phyloP scores from a whole-genome alignment of 2,329 filamentous ascomycete species.

The Akanthomyces uredinophilus region DNA sequence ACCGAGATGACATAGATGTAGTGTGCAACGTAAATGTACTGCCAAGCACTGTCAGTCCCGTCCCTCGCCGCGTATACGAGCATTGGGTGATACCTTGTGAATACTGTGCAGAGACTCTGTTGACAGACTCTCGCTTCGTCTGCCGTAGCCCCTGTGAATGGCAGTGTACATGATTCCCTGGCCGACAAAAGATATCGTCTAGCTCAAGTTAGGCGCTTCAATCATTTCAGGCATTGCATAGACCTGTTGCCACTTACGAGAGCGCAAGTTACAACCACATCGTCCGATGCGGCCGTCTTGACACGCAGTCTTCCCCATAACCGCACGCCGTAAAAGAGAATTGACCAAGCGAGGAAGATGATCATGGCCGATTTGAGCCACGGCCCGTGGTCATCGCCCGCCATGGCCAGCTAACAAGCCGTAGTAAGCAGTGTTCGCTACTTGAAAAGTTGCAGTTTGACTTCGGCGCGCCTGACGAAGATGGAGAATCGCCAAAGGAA shows the following conservation, averaged over 20 bases:
- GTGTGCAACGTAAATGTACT: constrained; percentile 7
- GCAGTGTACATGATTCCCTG: not conserved
- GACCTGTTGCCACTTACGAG: not conserved
- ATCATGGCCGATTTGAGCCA: constrained; percentile 5
- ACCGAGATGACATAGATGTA: constrained; percentile 12
- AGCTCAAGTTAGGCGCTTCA: not conserved
- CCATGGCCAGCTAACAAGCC: not conserved
- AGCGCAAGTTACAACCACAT: not conserved
- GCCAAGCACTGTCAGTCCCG: not conserved
- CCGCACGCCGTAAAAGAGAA: not conserved
- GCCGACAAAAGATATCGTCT: not conserved
- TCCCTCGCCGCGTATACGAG: not conserved
- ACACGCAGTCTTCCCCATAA: constrained; percentile 2
- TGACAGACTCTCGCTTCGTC: not conserved
- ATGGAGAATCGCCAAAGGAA: too few relatives aligned
- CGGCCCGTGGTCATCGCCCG: not conserved
- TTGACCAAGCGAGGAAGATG: not conserved
- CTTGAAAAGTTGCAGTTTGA: not conserved
- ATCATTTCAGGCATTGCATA: too few relatives aligned
- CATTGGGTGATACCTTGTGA: not conserved
- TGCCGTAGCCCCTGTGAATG: not conserved
- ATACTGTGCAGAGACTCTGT: not conserved
- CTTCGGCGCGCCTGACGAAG: too few relatives aligned
- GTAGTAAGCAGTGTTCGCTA: not conserved
- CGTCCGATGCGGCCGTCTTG: not conserved